Percentiles rank a stretch among this genome's conserved stretches.
These are phyloP conservation scores for Hypoxylon sp. DNA, from an alignment of 2,329 filamentous ascomycete species.

Conservation along the genomic window DNA sequence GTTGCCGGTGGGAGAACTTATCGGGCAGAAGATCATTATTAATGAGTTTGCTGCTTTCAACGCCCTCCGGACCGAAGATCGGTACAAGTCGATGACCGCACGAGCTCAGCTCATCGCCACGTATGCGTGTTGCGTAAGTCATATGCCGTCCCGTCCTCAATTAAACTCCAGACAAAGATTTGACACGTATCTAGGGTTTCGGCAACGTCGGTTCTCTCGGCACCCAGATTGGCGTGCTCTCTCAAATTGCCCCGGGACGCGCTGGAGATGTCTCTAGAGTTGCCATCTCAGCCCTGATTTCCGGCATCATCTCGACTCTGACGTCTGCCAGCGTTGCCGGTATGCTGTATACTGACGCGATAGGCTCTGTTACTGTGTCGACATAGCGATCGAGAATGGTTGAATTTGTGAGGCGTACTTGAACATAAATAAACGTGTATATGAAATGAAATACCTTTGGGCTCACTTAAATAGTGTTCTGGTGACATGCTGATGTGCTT, in stretches of 20 bases:
- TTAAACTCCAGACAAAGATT: conserved; percentile 26
- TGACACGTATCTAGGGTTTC: conserved; percentile 63
- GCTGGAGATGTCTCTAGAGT: conserved; percentile 81
- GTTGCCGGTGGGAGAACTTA: conserved; percentile 80
- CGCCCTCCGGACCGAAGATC: conserved; percentile 62
- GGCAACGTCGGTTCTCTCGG: conserved; percentile 90
- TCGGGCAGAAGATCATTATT: conserved; percentile 86
- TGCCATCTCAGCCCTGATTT: conserved; percentile 80
- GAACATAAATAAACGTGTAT: conserved; percentile 8
- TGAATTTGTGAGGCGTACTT: background rate
- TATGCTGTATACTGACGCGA: conserved; percentile 63
- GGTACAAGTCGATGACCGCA: conserved; percentile 70
- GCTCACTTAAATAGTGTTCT: background rate
- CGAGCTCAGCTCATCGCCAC: conserved; percentile 86
- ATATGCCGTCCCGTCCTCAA: background rate
- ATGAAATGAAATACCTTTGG: conserved; percentile 21
- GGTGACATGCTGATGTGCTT: background rate
- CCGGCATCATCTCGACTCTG: conserved; percentile 82
- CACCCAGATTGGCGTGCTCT: conserved; percentile 89
- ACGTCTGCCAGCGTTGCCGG: conserved; percentile 83
- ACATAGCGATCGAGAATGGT: background rate
- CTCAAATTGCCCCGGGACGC: conserved; percentile 81
- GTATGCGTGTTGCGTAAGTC: conserved; percentile 78
- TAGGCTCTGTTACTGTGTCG: conserved; percentile 18
- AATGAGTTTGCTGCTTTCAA: conserved; percentile 86